These are phyloP conservation scores for Ceratopteris richardii DNA, from an alignment of 75 land plant species.

Conservation along the genomic window DNA sequence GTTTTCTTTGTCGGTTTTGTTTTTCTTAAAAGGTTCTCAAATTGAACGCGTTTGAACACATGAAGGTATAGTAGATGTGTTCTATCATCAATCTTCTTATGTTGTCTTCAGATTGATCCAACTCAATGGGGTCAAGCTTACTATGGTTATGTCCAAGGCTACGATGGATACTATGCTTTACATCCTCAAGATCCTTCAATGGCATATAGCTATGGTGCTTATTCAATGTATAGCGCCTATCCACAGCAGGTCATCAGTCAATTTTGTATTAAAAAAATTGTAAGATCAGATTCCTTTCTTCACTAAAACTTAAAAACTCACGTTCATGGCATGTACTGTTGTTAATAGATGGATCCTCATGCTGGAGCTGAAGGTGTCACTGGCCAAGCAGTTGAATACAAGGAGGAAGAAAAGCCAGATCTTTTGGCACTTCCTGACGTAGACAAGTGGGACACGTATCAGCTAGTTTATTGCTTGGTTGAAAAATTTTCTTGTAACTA, in stretches of 20 bases:
- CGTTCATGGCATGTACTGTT: too few species aligned
- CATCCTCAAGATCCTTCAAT: slow-evolving; percentile 43
- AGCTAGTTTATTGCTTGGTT: too few species aligned
- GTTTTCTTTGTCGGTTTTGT: slow-evolving; percentile 35
- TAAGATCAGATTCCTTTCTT: too few species aligned
- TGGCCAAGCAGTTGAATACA: slow-evolving; percentile 7
- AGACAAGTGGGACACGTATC: slow-evolving; percentile 9
- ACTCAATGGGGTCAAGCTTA: slow-evolving; percentile 74
- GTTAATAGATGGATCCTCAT: neutral
- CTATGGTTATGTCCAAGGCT: slow-evolving; percentile 77
- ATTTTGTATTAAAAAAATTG: too few species aligned
- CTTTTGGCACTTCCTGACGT: slow-evolving; percentile 12
- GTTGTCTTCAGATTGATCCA: slow-evolving; percentile 74
- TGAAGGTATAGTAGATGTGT: too few species aligned
- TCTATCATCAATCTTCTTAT: too few species aligned
- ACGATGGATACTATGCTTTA: slow-evolving; percentile 43
- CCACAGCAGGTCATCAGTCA: slow-evolving; percentile 23
- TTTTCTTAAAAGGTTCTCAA: slow-evolving; percentile 58
- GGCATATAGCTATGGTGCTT: slow-evolving; percentile 49
- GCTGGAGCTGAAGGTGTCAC: neutral
- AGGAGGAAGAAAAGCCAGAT: slow-evolving; percentile 10
- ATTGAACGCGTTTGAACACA: too few species aligned
- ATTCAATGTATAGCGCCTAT: slow-evolving; percentile 41
- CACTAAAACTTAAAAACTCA: too few species aligned
- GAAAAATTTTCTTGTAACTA: too few species aligned